Base-by-base conservation (phyloP, 371 early-diverging fungal species). In the Mucor saturninus region DNA sequence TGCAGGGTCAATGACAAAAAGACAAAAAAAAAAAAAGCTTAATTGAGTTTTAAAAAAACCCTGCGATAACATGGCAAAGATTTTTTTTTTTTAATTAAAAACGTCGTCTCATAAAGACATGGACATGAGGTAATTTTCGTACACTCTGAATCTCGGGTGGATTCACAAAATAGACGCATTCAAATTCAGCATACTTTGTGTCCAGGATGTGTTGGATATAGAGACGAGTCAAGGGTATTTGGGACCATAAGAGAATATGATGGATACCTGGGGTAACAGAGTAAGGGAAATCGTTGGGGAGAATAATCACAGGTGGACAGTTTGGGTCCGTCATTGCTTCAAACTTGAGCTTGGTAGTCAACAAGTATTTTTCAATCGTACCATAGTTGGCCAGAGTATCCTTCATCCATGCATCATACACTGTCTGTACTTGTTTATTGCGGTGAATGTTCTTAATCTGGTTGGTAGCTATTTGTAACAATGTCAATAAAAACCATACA, bases 181-280 rank as follows among this genome's bases (percentile, higher is more conserved):
- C 62, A 15, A 48, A 69, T 2, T 11, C 11, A 15, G 62, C 70
- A 54, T 61, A 69, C 10, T 66, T 61, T 26, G 55, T 15, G 38
- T 69, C 67, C 5, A 69, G 30, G 15, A 66, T 69, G 0, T 66
- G 42, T 54, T 64, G 57, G 29, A 66, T 62, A 40, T 62, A 59
- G 38, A 39, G 70, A n/a, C 62, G 53, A 3, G 64, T 42, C 40
- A 84, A 61, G 39, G 64, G 62, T n/a, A 46, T 35, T 66, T 72
- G 71, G 9, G 85, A 85, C 84, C 84, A 84, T 9, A 84, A 51
- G 6, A 84, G 63, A 10, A 69, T 73, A 46, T 84, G 84, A n/a
- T 13, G 0, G 26, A 75, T 75, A 45, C 63, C 61, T 6, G 46
- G 51, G 7, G 65, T 71, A 8, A 84, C 61, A 29, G 83, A 74